These are phyloP conservation scores for Amesomyces nigricolor DNA, from an alignment of 2,329 filamentous ascomycete species.

Conservation along the genomic window DNA sequence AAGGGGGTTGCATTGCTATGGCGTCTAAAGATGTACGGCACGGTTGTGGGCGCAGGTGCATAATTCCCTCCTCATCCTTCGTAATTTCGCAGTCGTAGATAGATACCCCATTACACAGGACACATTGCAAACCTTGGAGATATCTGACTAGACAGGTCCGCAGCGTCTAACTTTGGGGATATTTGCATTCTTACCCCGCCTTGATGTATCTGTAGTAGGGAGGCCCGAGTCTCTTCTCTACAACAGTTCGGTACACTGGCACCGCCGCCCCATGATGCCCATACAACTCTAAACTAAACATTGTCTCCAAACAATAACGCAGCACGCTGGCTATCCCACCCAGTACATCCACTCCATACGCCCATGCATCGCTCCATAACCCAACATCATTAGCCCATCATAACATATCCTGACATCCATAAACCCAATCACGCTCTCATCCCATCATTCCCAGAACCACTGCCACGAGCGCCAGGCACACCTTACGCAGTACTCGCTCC, in stretches of 20 bases:
- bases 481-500: not conserved
- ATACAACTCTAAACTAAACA: slow-evolving; percentile 5
- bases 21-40: slow-evolving; percentile 11
- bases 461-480: not conserved
- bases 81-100: not conserved
- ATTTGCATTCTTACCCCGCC: too few relatives aligned
- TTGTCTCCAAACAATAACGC: slow-evolving; percentile 12
- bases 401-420: not conserved
- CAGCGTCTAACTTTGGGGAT: too few relatives aligned
- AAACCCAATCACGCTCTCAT: not conserved
- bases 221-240: too few relatives aligned
- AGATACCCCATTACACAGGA: not conserved
- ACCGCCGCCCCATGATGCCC: not conserved
- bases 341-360: not conserved
- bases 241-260: not conserved
- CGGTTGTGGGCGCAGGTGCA: not conserved
- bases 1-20: slow-evolving; percentile 15
- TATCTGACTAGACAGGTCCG: too few relatives aligned
- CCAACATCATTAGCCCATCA: slow-evolving; percentile 2
- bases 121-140: not conserved
- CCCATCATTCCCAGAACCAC: not conserved
- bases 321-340: slow-evolving; percentile 1
- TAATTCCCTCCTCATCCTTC: not conserved
- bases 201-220: too few relatives aligned
- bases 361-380: not conserved